Percentiles rank a stretch among this genome's conserved stretches.
Evolutionary conservation across 116 monocot genomes (phyloP).

Genomic region (Phalaenopsis hybrid): DNA sequence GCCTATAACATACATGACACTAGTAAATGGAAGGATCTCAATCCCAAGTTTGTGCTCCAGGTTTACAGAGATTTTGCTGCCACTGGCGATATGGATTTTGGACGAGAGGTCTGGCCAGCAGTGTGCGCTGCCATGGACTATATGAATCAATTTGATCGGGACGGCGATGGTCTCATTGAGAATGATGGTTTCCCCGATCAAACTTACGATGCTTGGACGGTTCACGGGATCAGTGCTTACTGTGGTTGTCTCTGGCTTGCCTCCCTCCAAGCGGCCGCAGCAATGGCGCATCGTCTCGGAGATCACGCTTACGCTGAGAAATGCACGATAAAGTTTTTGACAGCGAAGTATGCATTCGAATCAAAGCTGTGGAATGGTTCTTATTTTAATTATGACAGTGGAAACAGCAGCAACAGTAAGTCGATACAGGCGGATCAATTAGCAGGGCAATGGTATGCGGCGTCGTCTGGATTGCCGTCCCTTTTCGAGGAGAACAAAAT

Average conservation of each 20-base stretch:
- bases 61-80: conserved; percentile 97
- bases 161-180: conserved; percentile 88
- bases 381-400: conserved; percentile 96
- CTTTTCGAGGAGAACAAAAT: conserved; percentile 80
- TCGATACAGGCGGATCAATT: conserved; percentile 98
- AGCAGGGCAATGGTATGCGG: conserved; percentile 94
- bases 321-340: conserved; percentile 59
- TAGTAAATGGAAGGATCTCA: conserved; percentile 97
- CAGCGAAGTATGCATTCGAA: conserved; percentile 66
- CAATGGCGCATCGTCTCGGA: conserved; percentile 84
- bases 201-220: conserved; percentile 98
- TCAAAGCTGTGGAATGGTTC: conserved; percentile 91
- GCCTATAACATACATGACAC: conserved; percentile 97
- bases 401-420: conserved; percentile 64
- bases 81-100: conserved; percentile 85
- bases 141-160: conserved; percentile 96
- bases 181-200: conserved; percentile 99
- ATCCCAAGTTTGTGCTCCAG: conserved; percentile 97
- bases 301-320: conserved; percentile 70
- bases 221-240: conserved; percentile 91
- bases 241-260: conserved; percentile 96
- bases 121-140: conserved; percentile 94
- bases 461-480: conserved; percentile 77
- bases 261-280: conserved; percentile 81
- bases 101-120: conserved; percentile 83